phyloP scores from a whole-genome alignment of 306 rosid species.

The Abrus precatorius region DNA sequence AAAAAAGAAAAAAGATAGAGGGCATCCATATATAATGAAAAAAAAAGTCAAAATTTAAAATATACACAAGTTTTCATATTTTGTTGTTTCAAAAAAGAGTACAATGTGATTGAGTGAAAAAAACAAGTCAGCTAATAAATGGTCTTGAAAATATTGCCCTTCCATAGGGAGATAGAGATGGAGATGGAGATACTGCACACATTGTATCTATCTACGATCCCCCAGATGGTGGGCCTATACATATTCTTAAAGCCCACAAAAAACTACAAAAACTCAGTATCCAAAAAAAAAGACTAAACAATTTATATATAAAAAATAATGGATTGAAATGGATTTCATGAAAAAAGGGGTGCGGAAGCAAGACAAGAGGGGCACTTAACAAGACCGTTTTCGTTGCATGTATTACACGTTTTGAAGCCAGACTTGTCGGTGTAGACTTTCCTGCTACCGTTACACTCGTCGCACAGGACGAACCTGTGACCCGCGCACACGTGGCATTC shows the following conservation, averaged over 20 bases:
- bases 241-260: slow-evolving; percentile 31
- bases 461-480: slow-evolving; percentile 73
- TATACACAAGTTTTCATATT: neutral
- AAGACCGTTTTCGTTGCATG: slow-evolving; percentile 86
- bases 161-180: neutral
- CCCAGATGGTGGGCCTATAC: slow-evolving; percentile 36
- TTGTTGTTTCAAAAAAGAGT: neutral
- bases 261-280: slow-evolving; percentile 44
- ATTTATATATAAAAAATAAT: neutral
- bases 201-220: slow-evolving; percentile 32
- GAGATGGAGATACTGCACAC: slow-evolving; percentile 7
- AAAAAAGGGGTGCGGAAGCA: slow-evolving; percentile 42
- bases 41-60: neutral
- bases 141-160: slow-evolving; percentile 46
- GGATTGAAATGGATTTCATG: neutral
- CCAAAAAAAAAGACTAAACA: slow-evolving; percentile 16
- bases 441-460: slow-evolving; percentile 79
- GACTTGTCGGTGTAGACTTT: slow-evolving; percentile 65
- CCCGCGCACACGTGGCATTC: slow-evolving; percentile 76
- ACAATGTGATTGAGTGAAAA: slow-evolving; percentile 26
- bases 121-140: slow-evolving; percentile 36
- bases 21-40: neutral
- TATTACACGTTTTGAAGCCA: slow-evolving; percentile 70
- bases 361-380: slow-evolving; percentile 88
- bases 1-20: neutral